Evolutionary conservation across 176 grass and related monocot species (phyloP).

Genomic region (Cenchrus fungigraminus): DNA sequence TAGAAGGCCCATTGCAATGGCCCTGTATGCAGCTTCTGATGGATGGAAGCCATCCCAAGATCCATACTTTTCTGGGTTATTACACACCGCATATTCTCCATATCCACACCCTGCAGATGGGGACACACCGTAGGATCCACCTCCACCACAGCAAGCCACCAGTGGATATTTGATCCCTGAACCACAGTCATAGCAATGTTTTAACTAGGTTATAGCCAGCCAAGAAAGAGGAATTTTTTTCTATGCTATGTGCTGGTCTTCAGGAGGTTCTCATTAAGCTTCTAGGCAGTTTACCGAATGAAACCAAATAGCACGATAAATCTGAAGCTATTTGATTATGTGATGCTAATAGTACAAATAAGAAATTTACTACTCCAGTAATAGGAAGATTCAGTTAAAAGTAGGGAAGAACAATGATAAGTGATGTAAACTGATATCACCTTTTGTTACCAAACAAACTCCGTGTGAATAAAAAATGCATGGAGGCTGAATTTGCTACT

Average conservation of each 20-base stretch:
- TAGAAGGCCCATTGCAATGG: conserved; percentile 58
- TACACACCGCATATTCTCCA: conserved; percentile 50
- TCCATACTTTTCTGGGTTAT: conserved; percentile 50
- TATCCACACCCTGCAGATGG: conserved; percentile 17
- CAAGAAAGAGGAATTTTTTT: neutral
- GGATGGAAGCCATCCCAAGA: conserved; percentile 74
- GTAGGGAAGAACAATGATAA: neutral
- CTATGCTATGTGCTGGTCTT: neutral
- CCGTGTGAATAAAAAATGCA: neutral
- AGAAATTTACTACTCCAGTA: neutral
- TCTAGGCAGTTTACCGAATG: neutral
- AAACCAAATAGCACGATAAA: neutral
- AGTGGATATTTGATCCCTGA: conserved; percentile 61
- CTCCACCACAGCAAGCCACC: conserved; percentile 63
- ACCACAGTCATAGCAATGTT: neutral
- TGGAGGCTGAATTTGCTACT: neutral
- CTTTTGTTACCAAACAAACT: neutral
- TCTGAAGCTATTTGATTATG: neutral
- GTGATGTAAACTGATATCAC: neutral
- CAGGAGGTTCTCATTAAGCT: too few relatives aligned
- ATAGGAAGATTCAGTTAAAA: neutral
- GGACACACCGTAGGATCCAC: conserved; percentile 40
- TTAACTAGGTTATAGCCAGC: neutral
- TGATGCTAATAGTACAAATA: neutral
- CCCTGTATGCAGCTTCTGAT: conserved; percentile 55